Evolutionary conservation across 495 filamentous ascomycete species (phyloP), one percentile per base, ranked within the genome.

Genomic region (Neurospora terricola): DNA sequence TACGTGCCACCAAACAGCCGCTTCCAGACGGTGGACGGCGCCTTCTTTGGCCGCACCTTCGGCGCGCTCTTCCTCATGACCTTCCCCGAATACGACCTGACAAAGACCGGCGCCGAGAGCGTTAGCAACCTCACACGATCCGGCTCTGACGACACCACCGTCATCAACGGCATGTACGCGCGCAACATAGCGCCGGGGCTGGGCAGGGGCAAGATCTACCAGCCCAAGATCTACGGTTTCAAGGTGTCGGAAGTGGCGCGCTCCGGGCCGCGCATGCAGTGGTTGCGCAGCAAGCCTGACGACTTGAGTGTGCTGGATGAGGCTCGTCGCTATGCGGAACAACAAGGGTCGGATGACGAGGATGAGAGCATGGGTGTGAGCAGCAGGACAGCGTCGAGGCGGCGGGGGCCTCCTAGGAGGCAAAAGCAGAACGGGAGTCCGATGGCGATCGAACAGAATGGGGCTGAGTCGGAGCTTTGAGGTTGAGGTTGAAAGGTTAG

Each of bases 31-130:
- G 95, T 99, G n/a, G 96, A 99, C 77, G 96, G 96, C 30, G 94
- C 96, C 18, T 99, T 98, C 85, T 99, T 99, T 79, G 96, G 96
- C 40, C 94, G 96, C 43, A 99, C 96, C 0, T 99, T 99, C 80
- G 93, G 87, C 69, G 87, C 88, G 4, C 90, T 99, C 62, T 99
- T 99, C 86, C 93, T 99, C 81, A 94, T 99, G 86, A 99, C 94
- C 36, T 99, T 98, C 82, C 94, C 96, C 38, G 96, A 99, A 76
- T 88, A 97, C 78, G 93, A 97, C 73, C 88, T 98, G 66, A 86
- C 84, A 70, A 87, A 85, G 75, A 83, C 83, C 37, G 85, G 82
- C 48, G 81, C 81, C 34, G 86, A 88, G 40, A 77, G 79, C 16
- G 76, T 86, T 18, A 77, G 79, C 23, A 82, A 82, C 39, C 76